Evolutionary conservation across 495 filamentous ascomycete species (phyloP).

Genomic region (Aspergillus kassunensis): DNA sequence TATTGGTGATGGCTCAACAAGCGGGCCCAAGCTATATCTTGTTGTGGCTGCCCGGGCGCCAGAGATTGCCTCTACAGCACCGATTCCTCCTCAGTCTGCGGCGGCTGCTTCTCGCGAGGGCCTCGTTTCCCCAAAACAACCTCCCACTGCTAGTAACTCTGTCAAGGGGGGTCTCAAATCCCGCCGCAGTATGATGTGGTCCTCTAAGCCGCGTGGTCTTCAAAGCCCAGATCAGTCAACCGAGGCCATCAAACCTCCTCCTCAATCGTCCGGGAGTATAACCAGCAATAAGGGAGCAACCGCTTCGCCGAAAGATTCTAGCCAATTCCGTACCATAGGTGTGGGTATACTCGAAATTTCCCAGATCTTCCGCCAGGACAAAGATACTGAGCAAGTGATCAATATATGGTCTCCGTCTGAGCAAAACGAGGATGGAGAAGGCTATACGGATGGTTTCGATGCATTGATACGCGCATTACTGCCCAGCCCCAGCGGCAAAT

Average conservation of each 20-base stretch:
- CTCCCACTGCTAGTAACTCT: constrained; percentile 26
- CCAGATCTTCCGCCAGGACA: constrained; percentile 67
- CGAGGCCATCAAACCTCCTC: constrained; percentile 44
- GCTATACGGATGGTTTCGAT: constrained; percentile 63
- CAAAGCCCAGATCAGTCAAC: constrained; percentile 34
- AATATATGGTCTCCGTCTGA: constrained; percentile 71
- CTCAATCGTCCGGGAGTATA: constrained; percentile 53
- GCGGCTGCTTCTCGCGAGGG: constrained; percentile 37
- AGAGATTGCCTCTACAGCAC: constrained; percentile 47
- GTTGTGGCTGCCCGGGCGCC: constrained; percentile 75
- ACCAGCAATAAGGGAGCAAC: constrained; percentile 47
- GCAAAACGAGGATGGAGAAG: constrained; percentile 51
- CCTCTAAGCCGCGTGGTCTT: constrained; percentile 34
- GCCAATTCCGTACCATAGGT: constrained; percentile 66
- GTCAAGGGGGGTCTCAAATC: constrained; percentile 44
- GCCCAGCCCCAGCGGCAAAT: constrained; percentile 66
- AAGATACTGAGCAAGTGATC: constrained; percentile 71
- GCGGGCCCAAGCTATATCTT: constrained; percentile 68
- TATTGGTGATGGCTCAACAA: constrained; percentile 69
- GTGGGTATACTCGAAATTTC: constrained; percentile 80
- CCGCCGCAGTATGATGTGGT: constrained; percentile 85
- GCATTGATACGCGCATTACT: constrained; percentile 69
- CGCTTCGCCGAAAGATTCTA: constrained; percentile 42
- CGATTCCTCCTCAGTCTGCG: constrained; percentile 22
- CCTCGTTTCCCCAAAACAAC: constrained; percentile 26